Evolutionary conservation across 805 yeast genomes (phyloP).

Genomic region (Candida taoyuanica): DNA sequence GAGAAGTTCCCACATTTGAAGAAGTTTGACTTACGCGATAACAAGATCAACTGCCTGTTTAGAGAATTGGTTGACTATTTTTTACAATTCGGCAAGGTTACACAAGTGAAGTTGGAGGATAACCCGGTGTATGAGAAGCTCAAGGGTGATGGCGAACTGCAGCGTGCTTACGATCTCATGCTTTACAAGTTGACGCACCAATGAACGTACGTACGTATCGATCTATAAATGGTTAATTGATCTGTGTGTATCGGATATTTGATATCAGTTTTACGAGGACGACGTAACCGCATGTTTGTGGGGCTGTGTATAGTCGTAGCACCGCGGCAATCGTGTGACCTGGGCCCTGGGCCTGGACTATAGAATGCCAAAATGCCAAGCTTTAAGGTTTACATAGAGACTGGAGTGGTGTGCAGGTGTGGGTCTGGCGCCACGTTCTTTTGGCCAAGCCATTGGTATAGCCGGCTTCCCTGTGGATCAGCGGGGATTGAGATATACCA

Average conservation of each 20-base stretch:
- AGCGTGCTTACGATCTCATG: constrained; percentile 12
- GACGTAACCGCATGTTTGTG: no score
- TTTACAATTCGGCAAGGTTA: constrained; percentile 5
- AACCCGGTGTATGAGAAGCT: constrained; percentile 13
- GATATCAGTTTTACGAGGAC: no score
- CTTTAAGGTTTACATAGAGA: no score
- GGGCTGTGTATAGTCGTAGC: background rate
- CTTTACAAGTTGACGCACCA: constrained; percentile 13
- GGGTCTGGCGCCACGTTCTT: no score
- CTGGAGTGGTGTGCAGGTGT: no score
- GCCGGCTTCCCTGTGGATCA: no score
- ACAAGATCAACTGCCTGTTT: constrained; percentile 12
- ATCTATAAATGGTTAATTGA: no score
- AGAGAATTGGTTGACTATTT: constrained; percentile 9
- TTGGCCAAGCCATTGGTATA: no score
- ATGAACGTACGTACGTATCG: background rate
- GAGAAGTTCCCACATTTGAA: constrained; percentile 8
- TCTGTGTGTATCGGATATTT: no score
- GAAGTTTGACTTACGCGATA: constrained; percentile 9
- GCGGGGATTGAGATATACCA: no score
- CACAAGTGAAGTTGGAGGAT: constrained; percentile 7
- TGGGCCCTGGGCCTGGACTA: no score
- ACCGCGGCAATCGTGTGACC: background rate
- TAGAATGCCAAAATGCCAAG: no score
- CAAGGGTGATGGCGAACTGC: constrained; percentile 4